Base-by-base conservation (phyloP, 306 rosid genomes). In the Sechiopsis laciniata region DNA sequence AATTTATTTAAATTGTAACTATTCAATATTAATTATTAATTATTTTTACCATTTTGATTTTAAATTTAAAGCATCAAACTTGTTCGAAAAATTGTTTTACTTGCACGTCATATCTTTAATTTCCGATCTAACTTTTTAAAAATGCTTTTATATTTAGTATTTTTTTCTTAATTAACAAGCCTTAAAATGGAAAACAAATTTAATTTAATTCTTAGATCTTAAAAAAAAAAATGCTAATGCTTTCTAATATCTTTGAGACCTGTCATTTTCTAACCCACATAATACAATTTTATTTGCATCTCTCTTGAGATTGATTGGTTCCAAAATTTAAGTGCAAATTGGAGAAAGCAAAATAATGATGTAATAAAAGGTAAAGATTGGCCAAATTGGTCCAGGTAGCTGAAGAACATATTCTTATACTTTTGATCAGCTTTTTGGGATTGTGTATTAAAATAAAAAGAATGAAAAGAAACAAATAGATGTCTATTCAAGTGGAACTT, bases 401-500 rank as follows among this genome's bases (percentile, higher is more conserved):
- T 40, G 29, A 65, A 40, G 71, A 65, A 65, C 55, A 65, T 65
- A 42, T 65, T 65, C 72, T 65, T 65, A 40, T 65, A 19, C 54
- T 65, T 65, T 37, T 37, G 3, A 32, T 17, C 26, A 64, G 16
- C 70, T 9, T 64, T 63, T 65, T 65, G 54, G 53, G 12, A 63
- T 32, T 48, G n/a, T 32, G 37, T 62, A 22, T 37, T 32, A n/a
- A 63, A 63, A 63, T 3, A 35, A 35, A 62, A 63, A 35, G 22
- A 29, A 32, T 6, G 5, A 56, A 22, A 55, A 55, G 9, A 17
- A 7, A 63, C 29, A n/a, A 32, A 32, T 32, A 15, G 51, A 3
- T 64, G 70, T 65, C 55, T 45, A 66, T 45, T 66, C 72, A 42
- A 66, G 52, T 66, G 55, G 72, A 66, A 45, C 72, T 66, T 66